phyloP scores from a whole-genome alignment of 2,329 filamentous ascomycete species.

The Trichoderma sp. region DNA sequence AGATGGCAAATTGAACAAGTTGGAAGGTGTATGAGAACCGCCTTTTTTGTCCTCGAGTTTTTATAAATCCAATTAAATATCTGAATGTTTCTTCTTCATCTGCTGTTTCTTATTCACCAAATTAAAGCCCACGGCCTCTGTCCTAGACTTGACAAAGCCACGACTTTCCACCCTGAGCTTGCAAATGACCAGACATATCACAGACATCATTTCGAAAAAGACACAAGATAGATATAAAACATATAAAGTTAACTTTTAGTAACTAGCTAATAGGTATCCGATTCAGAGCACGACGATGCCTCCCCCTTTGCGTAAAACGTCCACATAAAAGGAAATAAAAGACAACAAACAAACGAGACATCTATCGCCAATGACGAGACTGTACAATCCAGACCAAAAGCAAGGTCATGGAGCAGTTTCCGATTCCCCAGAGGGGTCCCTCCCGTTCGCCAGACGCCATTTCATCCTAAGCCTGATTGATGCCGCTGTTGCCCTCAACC shows the following conservation, averaged over 20 bases:
- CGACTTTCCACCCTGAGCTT: neutral
- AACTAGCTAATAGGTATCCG: conserved; percentile 3
- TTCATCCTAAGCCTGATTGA: conserved; percentile 6
- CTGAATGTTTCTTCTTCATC: neutral
- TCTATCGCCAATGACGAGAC: neutral
- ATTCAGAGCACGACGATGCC: neutral
- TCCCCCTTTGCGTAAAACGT: neutral
- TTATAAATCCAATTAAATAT: neutral
- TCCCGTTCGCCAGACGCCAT: conserved; percentile 13
- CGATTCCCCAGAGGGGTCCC: neutral
- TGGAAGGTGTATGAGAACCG: neutral
- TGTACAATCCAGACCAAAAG: neutral
- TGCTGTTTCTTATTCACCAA: neutral
- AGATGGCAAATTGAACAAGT: neutral
- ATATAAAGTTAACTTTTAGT: neutral
- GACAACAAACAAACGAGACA: neutral
- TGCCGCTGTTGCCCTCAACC: conserved; percentile 1
- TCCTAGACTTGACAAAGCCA: neutral
- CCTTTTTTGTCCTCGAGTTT: neutral
- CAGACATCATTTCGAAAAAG: neutral
- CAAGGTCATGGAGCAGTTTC: neutral
- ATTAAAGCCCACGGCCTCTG: neutral
- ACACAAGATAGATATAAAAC: neutral
- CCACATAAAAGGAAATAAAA: neutral
- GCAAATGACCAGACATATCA: neutral